Evolutionary conservation across 2,329 filamentous ascomycete species (phyloP).

Genomic region (Sarocladiaceae sp.): DNA sequence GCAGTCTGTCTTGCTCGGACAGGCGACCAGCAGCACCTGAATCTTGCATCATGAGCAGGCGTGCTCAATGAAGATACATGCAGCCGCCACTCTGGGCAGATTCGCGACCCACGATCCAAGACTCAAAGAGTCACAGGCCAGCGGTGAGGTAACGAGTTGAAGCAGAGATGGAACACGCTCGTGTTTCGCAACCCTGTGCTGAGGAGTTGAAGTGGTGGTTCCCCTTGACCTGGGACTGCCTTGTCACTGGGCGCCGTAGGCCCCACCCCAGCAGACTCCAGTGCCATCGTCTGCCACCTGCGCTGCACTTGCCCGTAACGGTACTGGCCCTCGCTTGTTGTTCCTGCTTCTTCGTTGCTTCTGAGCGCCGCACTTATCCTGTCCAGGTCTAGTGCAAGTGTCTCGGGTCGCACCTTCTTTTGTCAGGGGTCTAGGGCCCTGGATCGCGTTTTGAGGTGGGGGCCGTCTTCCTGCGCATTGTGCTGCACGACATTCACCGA

Average conservation of each 20-base stretch:
- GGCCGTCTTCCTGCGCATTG: not conserved
- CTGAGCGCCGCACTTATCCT: not conserved
- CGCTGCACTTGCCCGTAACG: not conserved
- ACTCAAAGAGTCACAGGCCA: constrained; percentile 9
- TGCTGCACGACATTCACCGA: too few relatives aligned
- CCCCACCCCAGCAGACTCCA: not conserved
- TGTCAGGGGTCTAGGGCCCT: not conserved
- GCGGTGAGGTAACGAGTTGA: constrained; percentile 29
- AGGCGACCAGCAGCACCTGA: too few relatives aligned
- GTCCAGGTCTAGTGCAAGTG: not conserved
- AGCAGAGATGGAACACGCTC: constrained; percentile 42
- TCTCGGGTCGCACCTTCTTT: constrained; percentile 5
- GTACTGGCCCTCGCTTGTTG: not conserved
- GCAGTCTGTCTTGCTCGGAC: too few relatives aligned
- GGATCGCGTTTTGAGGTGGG: constrained; percentile 1
- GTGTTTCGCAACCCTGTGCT: constrained; percentile 32
- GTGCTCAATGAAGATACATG: too few relatives aligned
- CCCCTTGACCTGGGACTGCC: not conserved
- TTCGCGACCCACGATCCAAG: not conserved
- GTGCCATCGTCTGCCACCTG: not conserved
- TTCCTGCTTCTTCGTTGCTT: not conserved
- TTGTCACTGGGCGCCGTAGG: not conserved
- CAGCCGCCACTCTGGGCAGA: not conserved
- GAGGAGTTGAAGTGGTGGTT: not conserved
- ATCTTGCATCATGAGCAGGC: too few relatives aligned